Evolutionary conservation across 2,329 filamentous ascomycete species (phyloP).

Genomic region (Biscogniauxia marginata): DNA sequence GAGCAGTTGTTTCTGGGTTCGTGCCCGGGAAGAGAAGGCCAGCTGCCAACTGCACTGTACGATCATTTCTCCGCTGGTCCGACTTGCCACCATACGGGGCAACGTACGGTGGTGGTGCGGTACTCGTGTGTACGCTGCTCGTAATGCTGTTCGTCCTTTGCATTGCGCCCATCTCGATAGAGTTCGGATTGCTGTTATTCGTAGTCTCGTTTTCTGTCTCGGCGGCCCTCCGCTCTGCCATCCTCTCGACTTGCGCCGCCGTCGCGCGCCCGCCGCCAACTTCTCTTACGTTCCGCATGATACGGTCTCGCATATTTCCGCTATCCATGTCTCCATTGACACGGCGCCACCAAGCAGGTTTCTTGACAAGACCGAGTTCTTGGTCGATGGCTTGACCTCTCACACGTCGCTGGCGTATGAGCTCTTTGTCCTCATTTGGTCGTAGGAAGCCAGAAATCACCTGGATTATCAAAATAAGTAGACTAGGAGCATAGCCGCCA

Average conservation of each 20-base stretch:
- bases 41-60: constrained; percentile 42
- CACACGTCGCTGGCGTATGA: constrained; percentile 61
- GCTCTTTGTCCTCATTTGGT: constrained; percentile 67
- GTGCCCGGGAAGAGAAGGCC: constrained; percentile 49
- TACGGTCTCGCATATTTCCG: constrained; percentile 47
- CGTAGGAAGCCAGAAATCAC: constrained; percentile 56
- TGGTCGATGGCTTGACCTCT: constrained; percentile 56
- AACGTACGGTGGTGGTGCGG: constrained; percentile 28
- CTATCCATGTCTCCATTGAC: constrained; percentile 44
- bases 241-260: constrained; percentile 37
- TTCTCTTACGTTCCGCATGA: constrained; percentile 55
- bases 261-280: constrained; percentile 49
- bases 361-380: constrained; percentile 59
- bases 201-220: constrained; percentile 31
- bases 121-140: constrained; percentile 28
- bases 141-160: constrained; percentile 27
- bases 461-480: constrained; percentile 57
- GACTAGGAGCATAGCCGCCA: constrained; percentile 59
- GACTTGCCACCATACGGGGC: constrained; percentile 42
- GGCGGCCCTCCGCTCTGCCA: constrained; percentile 38
- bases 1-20: constrained; percentile 14
- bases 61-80: constrained; percentile 45
- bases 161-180: constrained; percentile 41
- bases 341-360: constrained; percentile 67
- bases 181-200: constrained; percentile 28